Evolutionary conservation across 306 rosid genomes (phyloP).

Genomic region (Luffa aegyptiaca): DNA sequence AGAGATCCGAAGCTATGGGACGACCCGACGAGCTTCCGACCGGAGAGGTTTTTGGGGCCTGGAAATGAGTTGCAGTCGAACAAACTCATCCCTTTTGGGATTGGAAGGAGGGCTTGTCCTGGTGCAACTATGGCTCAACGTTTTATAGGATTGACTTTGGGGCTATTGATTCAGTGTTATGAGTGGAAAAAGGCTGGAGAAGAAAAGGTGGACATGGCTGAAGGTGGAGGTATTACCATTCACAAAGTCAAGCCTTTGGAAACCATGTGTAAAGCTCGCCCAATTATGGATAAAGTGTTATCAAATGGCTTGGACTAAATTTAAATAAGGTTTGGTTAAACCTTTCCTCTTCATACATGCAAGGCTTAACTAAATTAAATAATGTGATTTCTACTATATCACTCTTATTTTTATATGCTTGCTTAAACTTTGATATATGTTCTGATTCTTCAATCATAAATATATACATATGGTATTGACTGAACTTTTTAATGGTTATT

Average conservation of each 20-base stretch:
- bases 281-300: background rate
- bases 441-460: too few species aligned
- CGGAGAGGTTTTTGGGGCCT: background rate
- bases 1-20: constrained; percentile 1
- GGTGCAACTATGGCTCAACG: constrained; percentile 13
- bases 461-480: too few species aligned
- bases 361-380: too few species aligned
- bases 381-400: too few species aligned
- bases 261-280: constrained; percentile 30
- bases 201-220: constrained; percentile 24
- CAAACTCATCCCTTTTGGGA: constrained; percentile 13
- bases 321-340: background rate
- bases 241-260: constrained; percentile 37
- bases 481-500: too few species aligned
- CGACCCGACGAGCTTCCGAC: background rate
- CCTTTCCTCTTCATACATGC: too few species aligned
- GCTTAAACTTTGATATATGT: too few species aligned
- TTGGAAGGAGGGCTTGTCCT: constrained; percentile 24
- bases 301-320: background rate
- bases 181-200: constrained; percentile 30
- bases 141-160: constrained; percentile 17
- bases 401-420: too few species aligned
- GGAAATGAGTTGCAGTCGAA: background rate
- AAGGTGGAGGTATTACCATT: constrained; percentile 22
- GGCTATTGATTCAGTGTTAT: constrained; percentile 32